Evolutionary conservation across 148 eudicot genomes (phyloP), one percentile per base, ranked within the genome.

Genomic region (Simmondsia chinensis): DNA sequence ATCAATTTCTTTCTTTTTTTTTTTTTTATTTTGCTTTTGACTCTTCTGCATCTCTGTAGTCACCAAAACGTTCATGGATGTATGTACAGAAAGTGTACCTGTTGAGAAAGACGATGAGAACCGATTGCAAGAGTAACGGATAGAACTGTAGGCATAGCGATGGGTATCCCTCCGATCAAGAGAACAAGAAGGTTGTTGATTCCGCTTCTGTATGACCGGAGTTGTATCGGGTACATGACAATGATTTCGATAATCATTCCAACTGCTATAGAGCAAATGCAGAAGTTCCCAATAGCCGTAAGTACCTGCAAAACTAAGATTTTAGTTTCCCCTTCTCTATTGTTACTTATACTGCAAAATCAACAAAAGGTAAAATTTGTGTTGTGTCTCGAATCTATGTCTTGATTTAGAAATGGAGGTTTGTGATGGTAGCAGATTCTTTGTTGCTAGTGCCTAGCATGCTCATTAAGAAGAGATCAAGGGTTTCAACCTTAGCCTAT

Each of bases 101-200:
- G 82, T 46, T 77, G 82, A 55, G 85, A 78, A 54, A 82, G 72
- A 43, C 79, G 67, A 59, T 82, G 91, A 22, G 91, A 82, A 51
- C 91, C 85, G 17, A 82, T 74, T 24, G 91, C 91, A 40, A 82
- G 81, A 21, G 91, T 82, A 30, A 77, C 91, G 4, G 85, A 82
- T 30, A 82, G 54, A 47, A 82, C 93, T n/a, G 85, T 82, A 5
- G 85, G 93, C 93, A 82, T 82, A 20, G 93, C 93, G 12, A 82
- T 82, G 25, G 93, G 93, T 48, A 82, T 82, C 49, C 93, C 93
- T 48, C 93, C 93, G 40, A 77, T 82, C 69, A 82, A 51, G 44
- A 82, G 64, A 43, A 82, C 93, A 52, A 82, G 85, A 48, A 82
- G 93, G 57, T 82, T 82, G 70, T 82, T 64, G 54, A 82, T 82